Conservation (phyloP, 2,329 filamentous ascomycete species). For the Hymenotorrendiella dingleyae region DNA sequence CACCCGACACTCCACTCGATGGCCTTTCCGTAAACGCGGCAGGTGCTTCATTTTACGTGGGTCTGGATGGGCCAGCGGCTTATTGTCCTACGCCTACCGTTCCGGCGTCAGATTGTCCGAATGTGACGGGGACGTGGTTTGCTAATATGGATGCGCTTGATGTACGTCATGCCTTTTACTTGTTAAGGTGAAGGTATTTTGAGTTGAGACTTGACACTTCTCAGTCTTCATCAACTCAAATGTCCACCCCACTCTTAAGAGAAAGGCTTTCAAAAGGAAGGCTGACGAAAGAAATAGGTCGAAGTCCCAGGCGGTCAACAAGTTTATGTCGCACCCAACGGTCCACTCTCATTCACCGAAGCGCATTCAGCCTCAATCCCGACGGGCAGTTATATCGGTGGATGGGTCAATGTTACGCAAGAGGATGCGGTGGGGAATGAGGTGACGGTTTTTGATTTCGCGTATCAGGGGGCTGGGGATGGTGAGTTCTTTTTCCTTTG, state of each 20-base stretch:
- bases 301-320: constrained; percentile 58
- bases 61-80: constrained; percentile 36
- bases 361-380: constrained; percentile 50
- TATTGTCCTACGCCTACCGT: constrained; percentile 42
- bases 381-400: constrained; percentile 41
- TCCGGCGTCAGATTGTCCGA: constrained; percentile 11
- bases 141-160: constrained; percentile 3
- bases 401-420: constrained; percentile 37
- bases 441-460: neutral
- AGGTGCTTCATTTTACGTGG: constrained; percentile 44
- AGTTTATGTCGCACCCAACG: constrained; percentile 50
- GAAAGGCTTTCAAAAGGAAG: too few species aligned
- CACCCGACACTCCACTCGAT: constrained; percentile 34
- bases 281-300: constrained; percentile 33
- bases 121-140: constrained; percentile 10
- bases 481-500: neutral
- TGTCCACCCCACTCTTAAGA: neutral
- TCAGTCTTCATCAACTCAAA: too few species aligned
- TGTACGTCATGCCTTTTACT: constrained; percentile 6
- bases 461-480: neutral
- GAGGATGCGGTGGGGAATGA: neutral
- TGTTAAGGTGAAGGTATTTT: too few species aligned
- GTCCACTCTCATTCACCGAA: constrained; percentile 48
- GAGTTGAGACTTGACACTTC: too few species aligned
- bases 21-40: constrained; percentile 40